Conservation (phyloP, 805 yeast genomes). For the Starmerella kuoi region DNA sequence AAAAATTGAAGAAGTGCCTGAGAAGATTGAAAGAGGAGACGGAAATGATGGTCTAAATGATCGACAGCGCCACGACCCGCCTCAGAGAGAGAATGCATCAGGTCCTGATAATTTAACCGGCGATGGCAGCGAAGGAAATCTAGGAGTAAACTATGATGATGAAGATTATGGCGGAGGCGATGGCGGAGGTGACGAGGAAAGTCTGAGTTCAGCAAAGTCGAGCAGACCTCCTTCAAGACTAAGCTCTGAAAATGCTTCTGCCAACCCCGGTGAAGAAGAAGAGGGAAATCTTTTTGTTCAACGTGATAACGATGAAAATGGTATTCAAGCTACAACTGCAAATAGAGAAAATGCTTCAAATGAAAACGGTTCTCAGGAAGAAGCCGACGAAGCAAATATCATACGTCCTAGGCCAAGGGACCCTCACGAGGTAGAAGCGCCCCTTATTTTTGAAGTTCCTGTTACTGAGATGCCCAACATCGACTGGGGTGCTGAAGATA, state of each 20-base stretch:
- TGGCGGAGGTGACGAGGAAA: neutral
- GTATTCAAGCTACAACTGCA: no score
- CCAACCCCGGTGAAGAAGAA: no score
- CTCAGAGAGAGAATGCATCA: no score
- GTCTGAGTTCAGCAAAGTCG: neutral
- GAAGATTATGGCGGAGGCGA: neutral
- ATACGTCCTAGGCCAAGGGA: slow-evolving; percentile 15
- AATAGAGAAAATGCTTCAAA: no score
- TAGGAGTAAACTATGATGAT: no score
- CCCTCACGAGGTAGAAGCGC: slow-evolving; percentile 11
- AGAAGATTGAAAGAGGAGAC: neutral
- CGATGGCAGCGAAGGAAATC: no score
- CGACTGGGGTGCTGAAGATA: slow-evolving; percentile 9
- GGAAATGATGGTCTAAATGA: no score
- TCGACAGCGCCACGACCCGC: no score
- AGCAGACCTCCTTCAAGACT: neutral
- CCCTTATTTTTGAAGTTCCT: slow-evolving; percentile 12
- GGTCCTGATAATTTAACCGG: no score
- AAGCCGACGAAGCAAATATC: neutral
- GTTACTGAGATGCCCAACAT: slow-evolving; percentile 12
- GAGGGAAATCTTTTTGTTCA: no score
- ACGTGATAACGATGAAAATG: no score
- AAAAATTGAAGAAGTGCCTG: neutral
- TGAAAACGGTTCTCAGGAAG: no score
- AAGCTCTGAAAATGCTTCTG: neutral